These are phyloP conservation scores for Xylariaceae sp. DNA, from an alignment of 2,329 filamentous ascomycete species.

Conservation along the genomic window DNA sequence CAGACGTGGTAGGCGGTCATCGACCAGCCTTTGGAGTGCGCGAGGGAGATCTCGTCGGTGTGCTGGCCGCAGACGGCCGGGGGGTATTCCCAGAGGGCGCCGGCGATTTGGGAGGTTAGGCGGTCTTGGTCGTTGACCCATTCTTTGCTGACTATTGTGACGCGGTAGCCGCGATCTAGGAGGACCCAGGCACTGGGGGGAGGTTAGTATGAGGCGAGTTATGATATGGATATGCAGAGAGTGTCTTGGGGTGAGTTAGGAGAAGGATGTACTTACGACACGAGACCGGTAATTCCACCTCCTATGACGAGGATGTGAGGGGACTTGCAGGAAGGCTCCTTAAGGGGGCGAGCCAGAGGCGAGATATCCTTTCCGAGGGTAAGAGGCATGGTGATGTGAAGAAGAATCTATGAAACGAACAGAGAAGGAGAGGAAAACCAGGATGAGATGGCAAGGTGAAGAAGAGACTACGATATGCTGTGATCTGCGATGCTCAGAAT, in stretches of 20 bases:
- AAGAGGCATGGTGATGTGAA: constrained; percentile 25
- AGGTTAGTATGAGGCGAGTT: constrained; percentile 4
- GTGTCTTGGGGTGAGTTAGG: not conserved
- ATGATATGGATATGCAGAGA: not conserved
- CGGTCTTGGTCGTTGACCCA: constrained; percentile 38
- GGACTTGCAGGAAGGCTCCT: constrained; percentile 25
- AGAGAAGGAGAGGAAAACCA: not conserved
- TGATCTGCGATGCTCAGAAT: too few species aligned
- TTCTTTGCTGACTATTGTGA: constrained; percentile 40
- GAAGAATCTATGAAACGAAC: not conserved
- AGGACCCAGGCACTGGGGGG: constrained; percentile 36
- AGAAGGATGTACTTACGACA: constrained; percentile 24
- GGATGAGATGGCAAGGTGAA: too few species aligned
- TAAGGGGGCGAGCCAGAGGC: constrained; percentile 27
- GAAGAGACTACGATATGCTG: too few species aligned
- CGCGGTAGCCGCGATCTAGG: constrained; percentile 40
- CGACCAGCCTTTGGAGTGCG: constrained; percentile 38
- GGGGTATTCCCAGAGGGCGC: constrained; percentile 43
- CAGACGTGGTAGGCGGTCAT: constrained; percentile 40
- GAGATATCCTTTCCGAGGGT: constrained; percentile 32
- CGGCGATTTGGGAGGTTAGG: constrained; percentile 43
- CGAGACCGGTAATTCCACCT: constrained; percentile 31
- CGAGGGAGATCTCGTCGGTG: constrained; percentile 36
- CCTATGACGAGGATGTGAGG: constrained; percentile 31
- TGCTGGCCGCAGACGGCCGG: constrained; percentile 42